These are phyloP conservation scores for Penicillium verrucosum DNA, from an alignment of 2,329 filamentous ascomycete species.

Conservation along the genomic window DNA sequence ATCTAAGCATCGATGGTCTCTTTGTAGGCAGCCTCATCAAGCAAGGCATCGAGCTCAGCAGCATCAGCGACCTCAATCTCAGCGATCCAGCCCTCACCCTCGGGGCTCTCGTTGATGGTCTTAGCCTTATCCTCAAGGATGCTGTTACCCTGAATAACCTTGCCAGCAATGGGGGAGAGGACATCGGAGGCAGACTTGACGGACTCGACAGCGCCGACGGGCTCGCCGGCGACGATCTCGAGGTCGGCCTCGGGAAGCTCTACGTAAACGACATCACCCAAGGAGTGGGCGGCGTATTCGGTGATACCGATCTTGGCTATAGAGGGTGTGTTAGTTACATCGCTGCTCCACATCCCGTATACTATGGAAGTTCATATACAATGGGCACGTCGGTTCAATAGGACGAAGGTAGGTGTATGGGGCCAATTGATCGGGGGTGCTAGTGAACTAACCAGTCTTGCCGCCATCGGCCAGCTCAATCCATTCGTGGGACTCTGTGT, in stretches of 20 bases:
- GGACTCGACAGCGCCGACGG: conserved; percentile 92
- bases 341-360: background rate
- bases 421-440: background rate
- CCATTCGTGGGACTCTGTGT: conserved; percentile 98
- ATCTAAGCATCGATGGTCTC: conserved; percentile 60
- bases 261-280: conserved; percentile 96
- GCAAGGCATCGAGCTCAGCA: conserved; percentile 69
- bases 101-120: conserved; percentile 84
- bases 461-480: conserved; percentile 81
- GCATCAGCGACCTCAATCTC: conserved; percentile 74
- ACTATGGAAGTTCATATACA: background rate
- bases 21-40: conserved; percentile 76
- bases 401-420: background rate
- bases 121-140: conserved; percentile 78
- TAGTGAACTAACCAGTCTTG: conserved; percentile 59
- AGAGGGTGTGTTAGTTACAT: conserved; percentile 6
- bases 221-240: conserved; percentile 71
- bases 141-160: conserved; percentile 69
- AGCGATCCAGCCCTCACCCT: conserved; percentile 89
- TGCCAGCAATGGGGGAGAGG: conserved; percentile 79
- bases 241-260: conserved; percentile 76
- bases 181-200: conserved; percentile 99
- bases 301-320: conserved; percentile 76
- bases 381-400: background rate
- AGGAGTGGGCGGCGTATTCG: conserved; percentile 82